phyloP scores from a whole-genome alignment of 768 basidiomycete species.

The Hortiboletus campestris region DNA sequence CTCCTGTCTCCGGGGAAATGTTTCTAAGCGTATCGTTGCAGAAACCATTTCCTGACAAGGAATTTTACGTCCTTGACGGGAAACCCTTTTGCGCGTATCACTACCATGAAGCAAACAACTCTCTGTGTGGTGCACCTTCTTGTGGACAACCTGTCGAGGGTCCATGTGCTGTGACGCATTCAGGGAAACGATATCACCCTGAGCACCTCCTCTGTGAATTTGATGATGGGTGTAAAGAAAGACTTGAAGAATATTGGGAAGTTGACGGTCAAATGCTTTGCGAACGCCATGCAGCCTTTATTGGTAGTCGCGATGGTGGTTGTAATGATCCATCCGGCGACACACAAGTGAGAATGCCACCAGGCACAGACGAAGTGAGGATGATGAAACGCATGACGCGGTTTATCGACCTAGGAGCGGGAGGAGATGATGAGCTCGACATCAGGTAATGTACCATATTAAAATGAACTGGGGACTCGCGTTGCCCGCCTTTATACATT shows the following conservation, averaged over 20 bases:
- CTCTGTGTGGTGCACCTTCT: slow-evolving; percentile 72
- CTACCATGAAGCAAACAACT: slow-evolving; percentile 90
- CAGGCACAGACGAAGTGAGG: slow-evolving; percentile 38
- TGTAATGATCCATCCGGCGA: slow-evolving; percentile 11
- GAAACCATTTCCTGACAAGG: slow-evolving; percentile 89
- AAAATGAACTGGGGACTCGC: slow-evolving; percentile 17
- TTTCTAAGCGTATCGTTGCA: slow-evolving; percentile 29
- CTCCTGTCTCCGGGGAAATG: neutral
- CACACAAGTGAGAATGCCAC: slow-evolving; percentile 8
- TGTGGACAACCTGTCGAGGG: slow-evolving; percentile 94
- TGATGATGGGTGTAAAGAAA: slow-evolving; percentile 50
- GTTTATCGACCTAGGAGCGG: slow-evolving; percentile 66
- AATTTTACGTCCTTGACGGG: slow-evolving; percentile 89
- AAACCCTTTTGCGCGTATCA: slow-evolving; percentile 90
- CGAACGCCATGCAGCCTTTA: slow-evolving; percentile 64
- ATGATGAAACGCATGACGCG: slow-evolving; percentile 78
- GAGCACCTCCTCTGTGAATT: slow-evolving; percentile 86
- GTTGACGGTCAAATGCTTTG: slow-evolving; percentile 83
- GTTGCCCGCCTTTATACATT: slow-evolving; percentile 4
- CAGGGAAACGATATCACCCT: slow-evolving; percentile 81
- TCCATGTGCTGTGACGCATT: slow-evolving; percentile 83
- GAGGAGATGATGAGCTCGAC: slow-evolving; percentile 28
- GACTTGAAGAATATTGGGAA: slow-evolving; percentile 85
- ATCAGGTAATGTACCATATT: slow-evolving; percentile 31
- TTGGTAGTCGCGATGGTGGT: slow-evolving; percentile 24